Percentiles rank a stretch among this genome's conserved stretches.
These are phyloP conservation scores for Penicillium paradoxum DNA, from an alignment of 495 filamentous ascomycete species.

Conservation along the genomic window DNA sequence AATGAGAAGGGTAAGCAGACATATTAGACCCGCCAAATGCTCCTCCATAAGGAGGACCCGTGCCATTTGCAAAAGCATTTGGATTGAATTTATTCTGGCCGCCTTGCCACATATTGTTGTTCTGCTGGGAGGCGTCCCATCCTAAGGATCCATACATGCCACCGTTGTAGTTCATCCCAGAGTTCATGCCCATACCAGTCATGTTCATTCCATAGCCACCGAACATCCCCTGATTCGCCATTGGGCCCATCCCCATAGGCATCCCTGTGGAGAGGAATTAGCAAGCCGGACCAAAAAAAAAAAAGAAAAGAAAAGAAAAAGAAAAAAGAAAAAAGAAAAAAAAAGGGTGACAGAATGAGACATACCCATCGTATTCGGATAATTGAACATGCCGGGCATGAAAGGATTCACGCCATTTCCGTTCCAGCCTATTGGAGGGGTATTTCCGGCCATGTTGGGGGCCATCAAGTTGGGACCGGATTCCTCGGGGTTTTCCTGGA, in stretches of 20 bases:
- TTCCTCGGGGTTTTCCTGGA: slow-evolving; percentile 16
- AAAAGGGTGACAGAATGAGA: slow-evolving; percentile 8
- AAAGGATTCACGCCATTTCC: slow-evolving; percentile 59
- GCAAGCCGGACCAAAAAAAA: background rate
- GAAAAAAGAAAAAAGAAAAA: background rate
- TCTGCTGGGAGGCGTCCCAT: slow-evolving; percentile 57
- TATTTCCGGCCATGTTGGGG: slow-evolving; percentile 40
- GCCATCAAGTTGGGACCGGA: slow-evolving; percentile 13
- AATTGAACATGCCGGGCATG: slow-evolving; percentile 71
- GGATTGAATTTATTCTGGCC: slow-evolving; percentile 62
- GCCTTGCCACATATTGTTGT: slow-evolving; percentile 66
- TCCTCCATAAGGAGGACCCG: slow-evolving; percentile 78
- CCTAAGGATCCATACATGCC: slow-evolving; percentile 54
- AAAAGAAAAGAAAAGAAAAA: background rate
- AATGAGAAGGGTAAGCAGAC: slow-evolving; percentile 50
- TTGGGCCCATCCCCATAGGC: slow-evolving; percentile 84
- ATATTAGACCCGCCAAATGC: slow-evolving; percentile 72
- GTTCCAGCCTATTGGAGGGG: slow-evolving; percentile 62
- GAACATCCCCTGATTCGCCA: slow-evolving; percentile 84
- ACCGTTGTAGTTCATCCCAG: slow-evolving; percentile 71
- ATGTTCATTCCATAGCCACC: slow-evolving; percentile 87
- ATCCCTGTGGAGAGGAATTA: slow-evolving; percentile 48
- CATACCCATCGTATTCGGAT: slow-evolving; percentile 76
- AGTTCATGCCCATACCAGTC: slow-evolving; percentile 87
- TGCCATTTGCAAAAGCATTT: slow-evolving; percentile 72